These are phyloP conservation scores for Tephrocybe sp. DNA, from an alignment of 768 basidiomycete genomes.

Conservation along the genomic window DNA sequence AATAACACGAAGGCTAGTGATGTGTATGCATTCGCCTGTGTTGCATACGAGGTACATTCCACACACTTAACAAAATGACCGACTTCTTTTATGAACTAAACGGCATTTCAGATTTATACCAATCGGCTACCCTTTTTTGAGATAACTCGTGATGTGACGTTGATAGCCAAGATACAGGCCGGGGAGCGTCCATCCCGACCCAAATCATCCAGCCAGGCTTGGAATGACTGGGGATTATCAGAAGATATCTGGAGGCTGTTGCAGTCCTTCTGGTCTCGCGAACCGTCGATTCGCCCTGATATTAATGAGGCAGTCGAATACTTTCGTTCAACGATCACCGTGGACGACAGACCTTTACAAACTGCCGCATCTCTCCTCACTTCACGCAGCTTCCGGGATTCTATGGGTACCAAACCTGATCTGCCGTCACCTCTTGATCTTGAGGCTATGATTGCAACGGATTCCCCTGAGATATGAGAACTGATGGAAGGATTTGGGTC, in stretches of 20 bases:
- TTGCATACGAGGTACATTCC: slow-evolving; percentile 20
- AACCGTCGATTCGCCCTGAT: not conserved
- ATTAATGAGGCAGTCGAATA: not conserved
- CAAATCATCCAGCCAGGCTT: not conserved
- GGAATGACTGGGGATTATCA: not conserved
- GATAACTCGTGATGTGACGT: slow-evolving; percentile 14
- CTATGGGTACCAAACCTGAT: not conserved
- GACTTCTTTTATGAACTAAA: too few relatives aligned
- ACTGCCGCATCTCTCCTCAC: not conserved
- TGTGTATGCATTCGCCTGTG: slow-evolving; percentile 20
- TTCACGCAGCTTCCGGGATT: slow-evolving; percentile 3
- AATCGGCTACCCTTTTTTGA: slow-evolving; percentile 19
- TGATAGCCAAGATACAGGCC: slow-evolving; percentile 15
- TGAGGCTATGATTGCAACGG: not conserved
- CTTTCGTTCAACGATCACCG: not conserved
- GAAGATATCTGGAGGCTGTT: not conserved
- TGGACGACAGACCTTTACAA: slow-evolving; percentile 1
- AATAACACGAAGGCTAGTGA: slow-evolving; percentile 17
- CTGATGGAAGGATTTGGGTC: too few relatives aligned
- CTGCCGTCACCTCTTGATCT: not conserved
- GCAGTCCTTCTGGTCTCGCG: not conserved
- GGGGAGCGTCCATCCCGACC: slow-evolving; percentile 18
- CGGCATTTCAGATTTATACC: too few relatives aligned
- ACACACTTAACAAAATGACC: not conserved
- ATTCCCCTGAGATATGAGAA: too few relatives aligned